Conservation (phyloP, 2,329 filamentous ascomycete species). For the Helotiales sp. region DNA sequence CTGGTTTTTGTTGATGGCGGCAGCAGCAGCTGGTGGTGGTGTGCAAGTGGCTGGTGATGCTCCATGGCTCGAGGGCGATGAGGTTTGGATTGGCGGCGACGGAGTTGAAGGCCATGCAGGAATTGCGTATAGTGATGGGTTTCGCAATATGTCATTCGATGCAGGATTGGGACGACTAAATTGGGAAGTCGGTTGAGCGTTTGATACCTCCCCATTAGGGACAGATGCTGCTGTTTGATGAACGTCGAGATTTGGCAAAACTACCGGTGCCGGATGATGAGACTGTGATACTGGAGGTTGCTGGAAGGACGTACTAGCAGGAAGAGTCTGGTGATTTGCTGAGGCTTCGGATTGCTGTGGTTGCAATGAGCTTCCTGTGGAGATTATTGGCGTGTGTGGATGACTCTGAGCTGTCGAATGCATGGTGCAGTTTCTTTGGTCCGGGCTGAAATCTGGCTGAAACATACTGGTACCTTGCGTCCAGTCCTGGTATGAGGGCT, state of each 20-base stretch:
- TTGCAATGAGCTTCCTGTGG: background rate
- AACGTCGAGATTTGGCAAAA: background rate
- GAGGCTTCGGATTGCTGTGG: background rate
- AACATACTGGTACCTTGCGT: background rate
- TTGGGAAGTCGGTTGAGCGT: background rate
- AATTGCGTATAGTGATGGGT: constrained; percentile 30
- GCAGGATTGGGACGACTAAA: background rate
- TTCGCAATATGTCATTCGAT: constrained; percentile 25
- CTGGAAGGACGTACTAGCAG: background rate
- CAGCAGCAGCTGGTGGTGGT: too few species aligned
- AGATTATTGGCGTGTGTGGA: background rate
- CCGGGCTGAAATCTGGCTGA: background rate
- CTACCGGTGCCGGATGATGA: background rate
- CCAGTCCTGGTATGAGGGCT: background rate
- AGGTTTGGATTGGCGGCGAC: background rate
- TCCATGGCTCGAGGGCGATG: background rate
- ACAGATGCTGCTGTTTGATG: background rate
- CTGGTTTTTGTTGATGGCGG: background rate
- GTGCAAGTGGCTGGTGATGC: background rate
- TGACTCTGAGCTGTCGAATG: background rate
- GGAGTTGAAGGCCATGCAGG: constrained; percentile 22
- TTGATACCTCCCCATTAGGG: background rate
- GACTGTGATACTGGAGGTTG: background rate
- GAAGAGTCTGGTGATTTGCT: background rate
- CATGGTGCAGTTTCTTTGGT: background rate